phyloP scores from a whole-genome alignment of 176 grass and related monocot species.

The Phoenix roebelenii region DNA sequence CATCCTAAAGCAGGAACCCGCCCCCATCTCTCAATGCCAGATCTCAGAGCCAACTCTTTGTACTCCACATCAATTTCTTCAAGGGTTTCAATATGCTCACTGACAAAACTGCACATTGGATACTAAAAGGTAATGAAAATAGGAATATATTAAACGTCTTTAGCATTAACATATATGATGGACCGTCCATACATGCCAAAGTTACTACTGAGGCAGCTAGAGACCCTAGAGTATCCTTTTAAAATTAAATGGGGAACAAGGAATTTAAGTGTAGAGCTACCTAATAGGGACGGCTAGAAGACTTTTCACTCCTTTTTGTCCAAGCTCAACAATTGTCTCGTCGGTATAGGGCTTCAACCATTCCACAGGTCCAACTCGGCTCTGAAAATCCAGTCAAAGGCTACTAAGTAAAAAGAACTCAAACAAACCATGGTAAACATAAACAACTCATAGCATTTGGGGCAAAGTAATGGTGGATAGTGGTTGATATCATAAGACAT shows the following conservation, averaged over 20 bases:
- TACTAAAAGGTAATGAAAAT: not conserved
- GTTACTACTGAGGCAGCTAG: no score
- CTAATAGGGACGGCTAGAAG: conserved; percentile 95
- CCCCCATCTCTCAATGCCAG: conserved; percentile 86
- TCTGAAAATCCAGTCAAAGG: conserved; percentile 41
- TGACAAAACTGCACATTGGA: conserved; percentile 74
- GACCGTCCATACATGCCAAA: not conserved
- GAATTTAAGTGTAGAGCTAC: conserved; percentile 28
- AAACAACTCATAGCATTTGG: not conserved
- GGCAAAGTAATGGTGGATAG: not conserved
- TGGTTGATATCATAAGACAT: not conserved
- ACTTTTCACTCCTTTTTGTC: conserved; percentile 64
- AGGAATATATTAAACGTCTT: no score
- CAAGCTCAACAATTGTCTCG: conserved; percentile 95
- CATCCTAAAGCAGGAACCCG: conserved; percentile 87
- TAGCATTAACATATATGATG: no score
- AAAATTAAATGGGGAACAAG: conserved; percentile 1
- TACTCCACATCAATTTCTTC: conserved; percentile 99
- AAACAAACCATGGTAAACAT: no score
- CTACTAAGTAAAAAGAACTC: no score
- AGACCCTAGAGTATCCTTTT: not conserved
- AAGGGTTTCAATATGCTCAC: conserved; percentile 98
- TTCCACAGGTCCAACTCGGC: conserved; percentile 94
- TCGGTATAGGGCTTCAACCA: conserved; percentile 97
- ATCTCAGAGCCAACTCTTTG: conserved; percentile 87